These are phyloP conservation scores for Diutina neorugosa DNA, from an alignment of 1,139 yeast species.

Conservation along the genomic window DNA sequence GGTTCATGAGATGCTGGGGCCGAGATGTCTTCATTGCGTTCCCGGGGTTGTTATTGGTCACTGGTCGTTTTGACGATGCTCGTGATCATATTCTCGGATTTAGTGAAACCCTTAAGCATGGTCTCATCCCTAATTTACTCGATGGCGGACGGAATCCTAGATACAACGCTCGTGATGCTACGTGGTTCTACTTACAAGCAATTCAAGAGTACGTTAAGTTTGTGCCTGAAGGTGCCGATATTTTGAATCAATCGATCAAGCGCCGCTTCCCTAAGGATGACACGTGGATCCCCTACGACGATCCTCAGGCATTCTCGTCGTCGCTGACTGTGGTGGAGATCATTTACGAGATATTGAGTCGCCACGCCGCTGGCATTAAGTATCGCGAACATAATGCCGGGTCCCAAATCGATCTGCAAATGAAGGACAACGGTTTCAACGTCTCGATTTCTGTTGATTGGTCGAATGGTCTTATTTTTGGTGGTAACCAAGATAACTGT, in stretches of 20 bases:
- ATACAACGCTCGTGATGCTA: constrained; percentile 94
- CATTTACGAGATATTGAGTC: constrained; percentile 64
- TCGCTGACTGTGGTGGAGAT: constrained; percentile 63
- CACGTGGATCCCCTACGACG: constrained; percentile 56
- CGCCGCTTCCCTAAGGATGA: constrained; percentile 91
- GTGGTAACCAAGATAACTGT: constrained; percentile 87
- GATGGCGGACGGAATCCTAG: constrained; percentile 93
- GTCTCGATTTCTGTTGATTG: constrained; percentile 76
- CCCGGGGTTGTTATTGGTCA: constrained; percentile 67
- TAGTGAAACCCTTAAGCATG: constrained; percentile 89
- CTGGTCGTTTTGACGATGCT: constrained; percentile 76
- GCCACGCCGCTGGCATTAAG: constrained; percentile 82
- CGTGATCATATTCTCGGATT: constrained; percentile 71
- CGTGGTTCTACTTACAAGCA: constrained; percentile 85
- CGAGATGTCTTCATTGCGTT: constrained; percentile 86
- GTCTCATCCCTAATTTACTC: constrained; percentile 81
- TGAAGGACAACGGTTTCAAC: constrained; percentile 88
- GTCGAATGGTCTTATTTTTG: constrained; percentile 77
- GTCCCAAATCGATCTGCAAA: constrained; percentile 72
- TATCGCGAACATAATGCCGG: constrained; percentile 97
- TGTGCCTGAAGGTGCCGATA: constrained; percentile 58
- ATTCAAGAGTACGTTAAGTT: constrained; percentile 65
- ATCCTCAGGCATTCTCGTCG: constrained; percentile 63
- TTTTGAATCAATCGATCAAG: constrained; percentile 59
- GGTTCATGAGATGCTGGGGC: constrained; percentile 97